These are phyloP conservation scores for Tephrocybe rancida DNA, from an alignment of 768 basidiomycete genomes.

Conservation along the genomic window DNA sequence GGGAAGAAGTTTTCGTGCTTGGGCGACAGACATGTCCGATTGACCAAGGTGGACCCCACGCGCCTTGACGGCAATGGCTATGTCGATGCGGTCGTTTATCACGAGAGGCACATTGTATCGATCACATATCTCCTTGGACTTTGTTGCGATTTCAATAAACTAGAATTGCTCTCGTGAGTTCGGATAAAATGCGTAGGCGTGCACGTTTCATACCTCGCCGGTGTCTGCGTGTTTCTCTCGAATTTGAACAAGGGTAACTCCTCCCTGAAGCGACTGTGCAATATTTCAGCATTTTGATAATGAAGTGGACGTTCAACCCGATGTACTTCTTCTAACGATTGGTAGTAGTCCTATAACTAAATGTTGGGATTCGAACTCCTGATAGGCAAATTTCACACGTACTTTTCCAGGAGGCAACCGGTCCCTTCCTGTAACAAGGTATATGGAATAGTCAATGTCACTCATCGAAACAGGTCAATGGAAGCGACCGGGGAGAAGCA, in stretches of 20 bases:
- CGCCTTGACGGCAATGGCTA: conserved; percentile 76
- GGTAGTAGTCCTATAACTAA: conserved; percentile 59
- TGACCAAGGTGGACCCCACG: conserved; percentile 91
- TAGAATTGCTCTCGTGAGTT: conserved; percentile 26
- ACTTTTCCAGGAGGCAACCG: conserved; percentile 80
- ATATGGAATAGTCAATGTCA: conserved; percentile 70
- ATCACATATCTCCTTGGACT: conserved; percentile 72
- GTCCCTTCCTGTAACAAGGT: conserved; percentile 85
- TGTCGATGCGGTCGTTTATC: conserved; percentile 88
- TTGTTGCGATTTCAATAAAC: conserved; percentile 77
- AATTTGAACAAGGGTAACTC: conserved; percentile 89
- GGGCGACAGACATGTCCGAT: conserved; percentile 73
- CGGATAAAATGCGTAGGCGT: not conserved
- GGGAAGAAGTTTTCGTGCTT: conserved; percentile 72
- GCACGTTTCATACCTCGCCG: conserved; percentile 56
- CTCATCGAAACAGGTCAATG: no score
- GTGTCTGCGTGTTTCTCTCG: conserved; percentile 87
- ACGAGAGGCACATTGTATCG: conserved; percentile 80
- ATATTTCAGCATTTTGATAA: not conserved
- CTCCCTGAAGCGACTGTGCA: conserved; percentile 75
- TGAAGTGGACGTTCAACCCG: conserved; percentile 5
- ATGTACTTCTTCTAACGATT: conserved; percentile 73
- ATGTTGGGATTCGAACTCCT: not conserved
- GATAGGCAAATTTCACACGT: conserved; percentile 10
- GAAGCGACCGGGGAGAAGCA: conserved; percentile 1